Evolutionary conservation across 371 early-diverging fungal genomes (phyloP).

Genomic region (Mucor mucedo): DNA sequence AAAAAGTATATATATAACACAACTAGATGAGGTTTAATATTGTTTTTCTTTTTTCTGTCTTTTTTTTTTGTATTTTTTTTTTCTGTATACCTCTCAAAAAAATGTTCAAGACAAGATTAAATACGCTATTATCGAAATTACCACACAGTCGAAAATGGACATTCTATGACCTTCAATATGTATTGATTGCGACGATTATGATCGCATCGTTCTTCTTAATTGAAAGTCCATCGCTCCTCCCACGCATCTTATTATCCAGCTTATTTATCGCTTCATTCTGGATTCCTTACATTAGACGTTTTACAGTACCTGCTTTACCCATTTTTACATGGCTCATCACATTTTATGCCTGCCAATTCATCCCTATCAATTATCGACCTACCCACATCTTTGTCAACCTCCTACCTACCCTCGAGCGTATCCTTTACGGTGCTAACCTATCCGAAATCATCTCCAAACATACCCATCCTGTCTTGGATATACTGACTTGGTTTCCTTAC

Average conservation of each 20-base stretch:
- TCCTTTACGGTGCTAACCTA: constrained; percentile 71
- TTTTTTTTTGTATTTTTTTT: constrained; percentile 3
- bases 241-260: constrained; percentile 16
- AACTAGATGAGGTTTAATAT: not conserved
- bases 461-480: constrained; percentile 60
- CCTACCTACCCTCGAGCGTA: constrained; percentile 71
- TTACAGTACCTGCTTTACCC: constrained; percentile 62
- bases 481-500: constrained; percentile 75
- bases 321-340: constrained; percentile 68
- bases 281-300: constrained; percentile 50
- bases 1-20: not conserved
- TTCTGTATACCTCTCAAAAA: not conserved
- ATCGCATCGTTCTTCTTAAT: constrained; percentile 33
- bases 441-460: constrained; percentile 65
- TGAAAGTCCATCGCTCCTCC: constrained; percentile 24
- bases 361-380: constrained; percentile 60
- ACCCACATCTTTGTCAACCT: constrained; percentile 71
- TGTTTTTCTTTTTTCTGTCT: not conserved
- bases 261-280: constrained; percentile 27
- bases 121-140: constrained; percentile 1
- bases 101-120: constrained; percentile 5
- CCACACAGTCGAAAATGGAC: constrained; percentile 13
- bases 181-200: constrained; percentile 26
- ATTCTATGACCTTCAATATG: constrained; percentile 28
- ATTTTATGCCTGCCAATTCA: constrained; percentile 69